phyloP scores from a whole-genome alignment of 192 early-diverging fungal genomes.

The Entomortierella lignicola region DNA sequence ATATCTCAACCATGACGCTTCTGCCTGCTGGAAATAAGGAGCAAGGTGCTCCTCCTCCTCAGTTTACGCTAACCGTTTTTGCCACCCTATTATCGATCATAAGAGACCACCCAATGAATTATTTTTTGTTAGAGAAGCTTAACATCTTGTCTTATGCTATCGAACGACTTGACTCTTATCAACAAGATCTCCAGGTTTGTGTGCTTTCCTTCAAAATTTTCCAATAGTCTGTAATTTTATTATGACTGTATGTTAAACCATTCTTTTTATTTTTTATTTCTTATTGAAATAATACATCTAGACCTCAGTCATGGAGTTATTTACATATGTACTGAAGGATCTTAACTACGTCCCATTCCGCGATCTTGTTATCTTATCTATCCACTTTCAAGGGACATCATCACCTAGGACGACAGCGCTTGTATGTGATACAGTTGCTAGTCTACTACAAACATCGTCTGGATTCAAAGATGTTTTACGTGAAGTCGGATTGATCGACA shows the following conservation, averaged over 20 bases:
- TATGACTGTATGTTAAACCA: too few relatives aligned
- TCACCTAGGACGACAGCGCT: conserved; percentile 60
- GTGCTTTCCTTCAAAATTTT: too few relatives aligned
- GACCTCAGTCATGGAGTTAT: conserved; percentile 61
- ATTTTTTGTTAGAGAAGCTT: conserved; percentile 64
- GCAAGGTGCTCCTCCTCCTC: conserved; percentile 31
- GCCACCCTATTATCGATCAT: conserved; percentile 51
- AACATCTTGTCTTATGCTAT: conserved; percentile 63
- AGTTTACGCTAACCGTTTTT: conserved; percentile 48
- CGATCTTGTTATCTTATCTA: conserved; percentile 62
- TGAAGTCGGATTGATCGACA: conserved; percentile 71
- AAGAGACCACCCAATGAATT: conserved; percentile 66
- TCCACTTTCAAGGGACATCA: conserved; percentile 67
- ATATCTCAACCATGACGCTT: conserved; percentile 39
- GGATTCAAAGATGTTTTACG: conserved; percentile 66
- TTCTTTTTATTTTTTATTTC: neutral
- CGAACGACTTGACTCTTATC: conserved; percentile 63
- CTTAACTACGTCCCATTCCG: conserved; percentile 74
- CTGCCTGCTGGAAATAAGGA: conserved; percentile 27
- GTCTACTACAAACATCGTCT: conserved; percentile 57
- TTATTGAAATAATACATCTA: conserved; percentile 11
- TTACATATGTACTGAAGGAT: conserved; percentile 65
- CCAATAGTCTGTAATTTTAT: neutral
- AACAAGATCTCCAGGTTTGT: conserved; percentile 57
- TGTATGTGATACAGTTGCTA: conserved; percentile 57